phyloP scores from a whole-genome alignment of 176 grass and related monocot species.

The Areca catechu region DNA sequence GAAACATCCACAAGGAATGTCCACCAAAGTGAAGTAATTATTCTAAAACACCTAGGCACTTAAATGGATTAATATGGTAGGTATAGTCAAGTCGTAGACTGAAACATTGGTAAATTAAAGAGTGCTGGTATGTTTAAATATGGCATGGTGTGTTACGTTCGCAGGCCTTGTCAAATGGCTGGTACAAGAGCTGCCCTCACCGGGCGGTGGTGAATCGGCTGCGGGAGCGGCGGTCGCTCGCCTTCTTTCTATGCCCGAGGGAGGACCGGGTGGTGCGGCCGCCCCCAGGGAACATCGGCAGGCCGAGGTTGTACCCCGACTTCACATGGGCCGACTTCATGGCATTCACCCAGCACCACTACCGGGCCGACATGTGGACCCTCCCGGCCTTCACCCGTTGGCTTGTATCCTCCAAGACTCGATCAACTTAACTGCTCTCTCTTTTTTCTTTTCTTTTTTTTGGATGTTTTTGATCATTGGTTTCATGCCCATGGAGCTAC shows the following conservation, averaged over 20 bases:
- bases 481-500: too few relatives aligned
- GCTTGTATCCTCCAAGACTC: slow-evolving; percentile 13
- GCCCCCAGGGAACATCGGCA: slow-evolving; percentile 10
- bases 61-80: too few relatives aligned
- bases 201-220: slow-evolving; percentile 70
- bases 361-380: slow-evolving; percentile 70
- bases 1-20: too few relatives aligned
- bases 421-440: too few relatives aligned
- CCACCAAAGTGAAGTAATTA: too few relatives aligned
- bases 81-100: too few relatives aligned
- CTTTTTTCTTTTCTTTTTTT: too few relatives aligned
- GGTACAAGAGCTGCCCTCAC: slow-evolving; percentile 93
- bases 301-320: slow-evolving; percentile 57
- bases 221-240: slow-evolving; percentile 61
- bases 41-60: too few relatives aligned
- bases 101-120: too few relatives aligned
- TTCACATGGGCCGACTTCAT: slow-evolving; percentile 87
- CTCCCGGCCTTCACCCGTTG: slow-evolving; percentile 57
- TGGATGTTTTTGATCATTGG: too few relatives aligned
- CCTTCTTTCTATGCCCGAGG: slow-evolving; percentile 82
- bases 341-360: slow-evolving; percentile 78
- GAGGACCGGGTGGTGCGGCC: slow-evolving; percentile 82
- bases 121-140: too few relatives aligned
- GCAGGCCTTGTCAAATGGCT: slow-evolving; percentile 83
- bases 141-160: too few relatives aligned